Conservation (phyloP, 805 yeast genomes). For the Zygotorulaspora chibaensis region DNA sequence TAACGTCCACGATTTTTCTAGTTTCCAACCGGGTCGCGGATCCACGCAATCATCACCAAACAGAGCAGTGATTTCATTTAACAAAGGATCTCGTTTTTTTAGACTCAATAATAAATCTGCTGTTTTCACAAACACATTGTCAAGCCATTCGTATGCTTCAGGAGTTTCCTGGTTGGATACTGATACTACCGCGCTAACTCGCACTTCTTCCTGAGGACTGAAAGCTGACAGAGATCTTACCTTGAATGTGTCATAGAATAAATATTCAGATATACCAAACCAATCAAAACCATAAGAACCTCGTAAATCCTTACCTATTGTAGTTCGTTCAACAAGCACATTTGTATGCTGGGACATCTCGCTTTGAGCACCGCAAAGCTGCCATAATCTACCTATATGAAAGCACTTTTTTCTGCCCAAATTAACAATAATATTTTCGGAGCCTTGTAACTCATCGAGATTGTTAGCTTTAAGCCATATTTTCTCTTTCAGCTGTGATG, state of each 20-base stretch:
- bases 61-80: conserved; percentile 61
- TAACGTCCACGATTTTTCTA: conserved; percentile 19
- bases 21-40: conserved; percentile 54
- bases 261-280: conserved; percentile 24
- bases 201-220: conserved; percentile 1
- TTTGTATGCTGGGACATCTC: conserved; percentile 1
- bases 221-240: conserved; percentile 2
- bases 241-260: conserved; percentile 19
- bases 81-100: conserved; percentile 24
- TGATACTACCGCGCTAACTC: conserved; percentile 2
- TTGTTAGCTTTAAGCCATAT: conserved; percentile 7
- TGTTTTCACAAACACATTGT: conserved; percentile 3
- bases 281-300: conserved; percentile 19
- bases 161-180: conserved; percentile 1
- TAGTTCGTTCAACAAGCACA: conserved; percentile 4
- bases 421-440: conserved; percentile 13
- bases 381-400: conserved; percentile 17
- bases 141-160: conserved; percentile 2
- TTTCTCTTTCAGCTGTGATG: not conserved
- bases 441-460: conserved; percentile 1
- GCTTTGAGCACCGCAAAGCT: conserved; percentile 9
- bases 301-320: conserved; percentile 21
- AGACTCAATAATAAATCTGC: conserved; percentile 1
- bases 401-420: conserved; percentile 20
- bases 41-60: conserved; percentile 73